Evolutionary conservation across 352 stramenopile species (phyloP).

Genomic region (Pythium oligandrum): DNA sequence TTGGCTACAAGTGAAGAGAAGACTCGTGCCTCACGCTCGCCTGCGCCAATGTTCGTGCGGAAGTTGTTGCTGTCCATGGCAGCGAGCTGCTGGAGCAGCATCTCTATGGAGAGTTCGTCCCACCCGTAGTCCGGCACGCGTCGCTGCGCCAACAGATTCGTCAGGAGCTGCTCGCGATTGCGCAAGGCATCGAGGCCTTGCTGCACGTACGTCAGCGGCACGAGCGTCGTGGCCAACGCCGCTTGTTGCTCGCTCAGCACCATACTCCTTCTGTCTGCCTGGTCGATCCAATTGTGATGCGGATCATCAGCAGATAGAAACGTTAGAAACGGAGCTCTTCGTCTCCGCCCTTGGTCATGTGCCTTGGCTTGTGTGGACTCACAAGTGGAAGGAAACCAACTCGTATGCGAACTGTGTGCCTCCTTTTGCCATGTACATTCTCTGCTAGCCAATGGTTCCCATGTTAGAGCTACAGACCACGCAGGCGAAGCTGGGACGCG

Average conservation of each 20-base stretch:
- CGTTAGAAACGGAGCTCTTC: too few relatives aligned
- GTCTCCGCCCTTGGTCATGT: too few relatives aligned
- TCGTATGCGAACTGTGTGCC: too few relatives aligned
- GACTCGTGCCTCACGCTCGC: constrained; percentile 96
- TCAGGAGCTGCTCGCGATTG: constrained; percentile 66
- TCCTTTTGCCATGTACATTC: too few relatives aligned
- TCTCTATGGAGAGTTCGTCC: constrained; percentile 86
- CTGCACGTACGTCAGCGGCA: constrained; percentile 65
- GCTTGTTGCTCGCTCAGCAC: constrained; percentile 41
- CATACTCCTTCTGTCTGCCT: too few relatives aligned
- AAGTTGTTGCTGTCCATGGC: constrained; percentile 97
- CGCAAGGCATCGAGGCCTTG: constrained; percentile 70
- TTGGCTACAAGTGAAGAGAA: constrained; percentile 68
- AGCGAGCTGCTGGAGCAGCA: constrained; percentile 82
- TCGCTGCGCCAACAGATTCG: constrained; percentile 76
- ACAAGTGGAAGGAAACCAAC: too few relatives aligned
- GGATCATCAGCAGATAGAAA: too few relatives aligned
- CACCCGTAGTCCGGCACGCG: constrained; percentile 84
- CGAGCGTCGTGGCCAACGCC: constrained; percentile 46
- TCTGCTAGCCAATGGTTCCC: too few relatives aligned
- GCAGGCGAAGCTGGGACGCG: too few relatives aligned
- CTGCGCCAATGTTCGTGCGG: constrained; percentile 86
- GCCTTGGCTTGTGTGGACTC: too few relatives aligned
- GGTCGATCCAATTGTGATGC: too few relatives aligned
- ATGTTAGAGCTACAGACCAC: too few relatives aligned